phyloP scores from a whole-genome alignment of 2,329 filamentous ascomycete species.

The Penicillium oxalicum region DNA sequence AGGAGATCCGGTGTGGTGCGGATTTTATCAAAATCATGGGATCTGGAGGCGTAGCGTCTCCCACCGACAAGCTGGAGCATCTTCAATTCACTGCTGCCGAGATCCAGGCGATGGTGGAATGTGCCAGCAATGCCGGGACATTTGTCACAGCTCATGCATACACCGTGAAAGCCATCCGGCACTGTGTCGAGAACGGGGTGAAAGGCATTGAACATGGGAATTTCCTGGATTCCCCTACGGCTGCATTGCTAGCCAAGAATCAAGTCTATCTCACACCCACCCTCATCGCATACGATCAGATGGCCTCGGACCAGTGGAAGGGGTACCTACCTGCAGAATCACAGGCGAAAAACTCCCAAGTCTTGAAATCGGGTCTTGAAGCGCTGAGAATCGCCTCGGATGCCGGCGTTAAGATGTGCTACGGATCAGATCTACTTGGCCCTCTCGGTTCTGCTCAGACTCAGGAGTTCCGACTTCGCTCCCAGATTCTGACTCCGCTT shows the following conservation, averaged over 20 bases:
- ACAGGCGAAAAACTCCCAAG: conserved; percentile 45
- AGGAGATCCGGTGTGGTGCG: conserved; percentile 50
- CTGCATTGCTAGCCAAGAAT: conserved; percentile 46
- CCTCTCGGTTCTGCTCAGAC: conserved; percentile 44
- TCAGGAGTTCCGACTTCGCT: conserved; percentile 44
- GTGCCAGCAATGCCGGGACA: conserved; percentile 46
- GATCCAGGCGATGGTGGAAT: conserved; percentile 48
- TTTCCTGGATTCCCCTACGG: conserved; percentile 39
- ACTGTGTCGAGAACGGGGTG: conserved; percentile 51
- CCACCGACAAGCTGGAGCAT: conserved; percentile 49
- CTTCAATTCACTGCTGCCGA: conserved; percentile 53
- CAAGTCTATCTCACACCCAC: conserved; percentile 50
- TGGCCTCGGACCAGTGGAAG: conserved; percentile 39
- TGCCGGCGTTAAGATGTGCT: conserved; percentile 52
- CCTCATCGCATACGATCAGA: conserved; percentile 46
- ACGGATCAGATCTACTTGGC: conserved; percentile 50
- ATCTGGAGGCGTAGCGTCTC: conserved; percentile 52
- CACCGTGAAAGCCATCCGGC: conserved; percentile 49
- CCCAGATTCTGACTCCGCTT: conserved; percentile 36
- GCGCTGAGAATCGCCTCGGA: conserved; percentile 45
- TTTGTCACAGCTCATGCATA: conserved; percentile 56
- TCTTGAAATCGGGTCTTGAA: conserved; percentile 43
- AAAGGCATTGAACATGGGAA: conserved; percentile 52
- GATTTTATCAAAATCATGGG: conserved; percentile 59
- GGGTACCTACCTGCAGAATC: conserved; percentile 29